Evolutionary conservation across 768 basidiomycete genomes (phyloP).

Genomic region (Grammothele lineata): DNA sequence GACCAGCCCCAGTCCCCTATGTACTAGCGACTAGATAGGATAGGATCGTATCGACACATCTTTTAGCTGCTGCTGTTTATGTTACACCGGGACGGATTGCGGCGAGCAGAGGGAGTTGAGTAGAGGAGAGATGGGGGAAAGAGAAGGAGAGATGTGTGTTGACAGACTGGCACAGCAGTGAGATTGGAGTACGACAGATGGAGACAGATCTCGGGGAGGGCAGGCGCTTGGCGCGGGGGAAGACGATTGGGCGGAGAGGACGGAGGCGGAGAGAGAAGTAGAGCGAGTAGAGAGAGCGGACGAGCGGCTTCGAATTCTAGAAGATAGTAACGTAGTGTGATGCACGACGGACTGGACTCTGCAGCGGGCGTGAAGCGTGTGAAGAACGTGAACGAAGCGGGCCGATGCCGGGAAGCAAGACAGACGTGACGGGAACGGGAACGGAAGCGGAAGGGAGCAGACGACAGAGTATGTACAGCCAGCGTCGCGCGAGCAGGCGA

Average conservation of each 20-base stretch:
- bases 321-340: slow-evolving; percentile 14
- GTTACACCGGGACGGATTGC: slow-evolving; percentile 11
- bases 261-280: slow-evolving; percentile 1
- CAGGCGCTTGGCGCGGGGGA: background rate
- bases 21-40: slow-evolving; percentile 15
- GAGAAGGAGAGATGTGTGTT: slow-evolving; percentile 3
- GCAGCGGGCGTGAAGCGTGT: slow-evolving; percentile 2
- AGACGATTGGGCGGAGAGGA: no score
- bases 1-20: slow-evolving; percentile 15
- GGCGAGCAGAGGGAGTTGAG: slow-evolving; percentile 14
- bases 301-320: slow-evolving; percentile 13
- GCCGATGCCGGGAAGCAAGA: background rate
- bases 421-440: background rate
- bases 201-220: slow-evolving; percentile 4
- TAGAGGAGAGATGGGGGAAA: background rate
- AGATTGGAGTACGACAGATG: slow-evolving; percentile 12
- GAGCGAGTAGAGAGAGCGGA: slow-evolving; percentile 15
- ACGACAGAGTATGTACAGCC: slow-evolving; percentile 10
- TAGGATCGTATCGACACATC: slow-evolving; percentile 19
- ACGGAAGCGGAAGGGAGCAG: slow-evolving; percentile 1
- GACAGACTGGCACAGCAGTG: slow-evolving; percentile 18
- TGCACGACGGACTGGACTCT: slow-evolving; percentile 10
- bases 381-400: background rate
- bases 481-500: slow-evolving; percentile 1
- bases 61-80: slow-evolving; percentile 17